Base-by-base conservation (phyloP, 2,329 filamentous ascomycete species). In the Fusarium sublunatum region DNA sequence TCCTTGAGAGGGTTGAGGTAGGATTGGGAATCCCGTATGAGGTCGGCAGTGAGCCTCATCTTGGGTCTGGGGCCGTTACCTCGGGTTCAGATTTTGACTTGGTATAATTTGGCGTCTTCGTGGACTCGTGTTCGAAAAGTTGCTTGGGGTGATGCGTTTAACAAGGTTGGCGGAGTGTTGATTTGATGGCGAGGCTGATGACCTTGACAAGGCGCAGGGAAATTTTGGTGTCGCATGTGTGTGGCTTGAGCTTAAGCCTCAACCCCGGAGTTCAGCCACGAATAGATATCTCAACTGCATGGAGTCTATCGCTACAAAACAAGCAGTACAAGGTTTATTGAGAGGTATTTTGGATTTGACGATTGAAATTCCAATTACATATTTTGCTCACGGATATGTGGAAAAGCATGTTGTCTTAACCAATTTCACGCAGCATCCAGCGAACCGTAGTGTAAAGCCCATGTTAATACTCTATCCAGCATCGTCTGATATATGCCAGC, bases 1-100 rank as follows among this genome's bases (percentile, higher is more conserved):
- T 99, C 95, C 82, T 95, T 96, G 79, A 99, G 87, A 77, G 94
- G 93, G 81, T 98, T 99, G 81, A 98, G 91, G 85, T 97, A 99
- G 78, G 94, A 97, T 70, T 97, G 90, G 76, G 95, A 97, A 79
- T 88, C 89, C 79, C 92, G 88, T 81, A 99, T 96, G 74, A 98
- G 88, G 79, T 98, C 95, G 70, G 92, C 89, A 65, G 94, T 97
- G 81, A 99, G 88, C 85, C 94, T 90, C 95, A 99, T 98, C 68
- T 75, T 81, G 77, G 70, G 52, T 67, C 43, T 48, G 34, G 67
- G 49, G 47, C 51, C 54, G 56, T 71, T 70, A 71, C 69, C 69
- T 71, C 67, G 56, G 52, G 40, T 35, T 63, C 22, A 60, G 6
- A 53, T 41, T 34, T 52, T 26, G 2, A 11, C 8, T 48, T 53